Conservation (phyloP, 495 filamentous ascomycete species). For the Penicillium cinerascens region DNA sequence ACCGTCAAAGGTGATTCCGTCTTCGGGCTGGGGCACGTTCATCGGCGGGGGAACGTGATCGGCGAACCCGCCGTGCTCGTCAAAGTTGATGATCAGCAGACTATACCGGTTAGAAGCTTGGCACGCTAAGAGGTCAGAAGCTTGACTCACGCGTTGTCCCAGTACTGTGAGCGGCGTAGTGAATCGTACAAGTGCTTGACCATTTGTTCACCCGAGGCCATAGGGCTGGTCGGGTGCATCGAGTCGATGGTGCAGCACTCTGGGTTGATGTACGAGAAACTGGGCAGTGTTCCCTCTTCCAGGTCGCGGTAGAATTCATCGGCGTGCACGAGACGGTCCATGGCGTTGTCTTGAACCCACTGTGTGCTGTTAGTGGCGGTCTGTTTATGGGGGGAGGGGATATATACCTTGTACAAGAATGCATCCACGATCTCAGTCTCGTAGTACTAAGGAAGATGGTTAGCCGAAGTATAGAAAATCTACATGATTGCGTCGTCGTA, state of each 20-base stretch:
- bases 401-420: slow-evolving; percentile 35
- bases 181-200: slow-evolving; percentile 49
- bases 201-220: slow-evolving; percentile 43
- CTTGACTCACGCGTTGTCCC: slow-evolving; percentile 36
- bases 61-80: slow-evolving; percentile 47
- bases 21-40: slow-evolving; percentile 35
- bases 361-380: slow-evolving; percentile 8
- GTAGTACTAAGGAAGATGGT: slow-evolving; percentile 34
- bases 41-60: slow-evolving; percentile 45
- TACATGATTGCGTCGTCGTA: slow-evolving; percentile 2
- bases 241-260: slow-evolving; percentile 45
- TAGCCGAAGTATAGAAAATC: neutral
- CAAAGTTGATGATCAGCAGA: slow-evolving; percentile 47
- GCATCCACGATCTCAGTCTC: slow-evolving; percentile 41
- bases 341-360: slow-evolving; percentile 40
- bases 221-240: slow-evolving; percentile 44
- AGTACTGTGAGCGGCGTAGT: slow-evolving; percentile 40
- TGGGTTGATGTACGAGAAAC: slow-evolving; percentile 48
- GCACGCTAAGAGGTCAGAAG: neutral
- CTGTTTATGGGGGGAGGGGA: neutral
- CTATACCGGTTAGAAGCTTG: slow-evolving; percentile 23
- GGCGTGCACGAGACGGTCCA: slow-evolving; percentile 35
- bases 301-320: slow-evolving; percentile 45
- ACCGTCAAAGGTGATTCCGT: slow-evolving; percentile 38
- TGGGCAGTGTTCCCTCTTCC: slow-evolving; percentile 40